phyloP scores from a whole-genome alignment of 2,329 filamentous ascomycete genomes.

The Nigrograna mackinnonii region DNA sequence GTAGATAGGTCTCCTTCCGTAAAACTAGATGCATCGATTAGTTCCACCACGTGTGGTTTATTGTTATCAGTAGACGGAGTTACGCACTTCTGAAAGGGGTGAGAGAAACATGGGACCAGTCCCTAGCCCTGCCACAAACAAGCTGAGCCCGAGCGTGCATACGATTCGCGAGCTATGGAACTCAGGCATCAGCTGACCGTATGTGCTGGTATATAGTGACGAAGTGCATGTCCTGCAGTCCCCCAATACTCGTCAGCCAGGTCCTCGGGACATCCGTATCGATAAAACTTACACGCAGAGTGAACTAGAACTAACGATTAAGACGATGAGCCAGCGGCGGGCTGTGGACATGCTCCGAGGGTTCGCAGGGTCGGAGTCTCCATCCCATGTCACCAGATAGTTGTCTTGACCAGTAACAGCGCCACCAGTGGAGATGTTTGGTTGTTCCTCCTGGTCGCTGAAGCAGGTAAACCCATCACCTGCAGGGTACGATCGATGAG shows the following conservation, averaged over 20 bases:
- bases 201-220: slow-evolving; percentile 88
- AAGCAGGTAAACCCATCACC: slow-evolving; percentile 43
- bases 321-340: slow-evolving; percentile 80
- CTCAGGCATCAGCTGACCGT: slow-evolving; percentile 73
- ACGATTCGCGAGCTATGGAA: slow-evolving; percentile 73
- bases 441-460: slow-evolving; percentile 18
- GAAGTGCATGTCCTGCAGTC: slow-evolving; percentile 73
- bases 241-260: too few species aligned
- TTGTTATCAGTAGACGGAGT: too few species aligned
- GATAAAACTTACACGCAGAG: slow-evolving; percentile 74
- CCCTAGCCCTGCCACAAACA: slow-evolving; percentile 78
- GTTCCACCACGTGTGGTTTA: too few species aligned
- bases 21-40: slow-evolving; percentile 64
- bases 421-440: slow-evolving; percentile 22
- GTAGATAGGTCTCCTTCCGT: slow-evolving; percentile 81
- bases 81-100: slow-evolving; percentile 53
- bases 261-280: neutral
- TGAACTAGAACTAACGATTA: slow-evolving; percentile 73
- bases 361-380: slow-evolving; percentile 71
- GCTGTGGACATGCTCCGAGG: slow-evolving; percentile 68
- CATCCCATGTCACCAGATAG: slow-evolving; percentile 77
- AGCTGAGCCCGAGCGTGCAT: slow-evolving; percentile 78
- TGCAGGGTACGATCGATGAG: slow-evolving; percentile 40
- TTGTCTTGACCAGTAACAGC: slow-evolving; percentile 38
- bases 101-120: slow-evolving; percentile 60